Base-by-base conservation (phyloP, 1,139 yeast genomes). In the Meyerozyma sp. region DNA sequence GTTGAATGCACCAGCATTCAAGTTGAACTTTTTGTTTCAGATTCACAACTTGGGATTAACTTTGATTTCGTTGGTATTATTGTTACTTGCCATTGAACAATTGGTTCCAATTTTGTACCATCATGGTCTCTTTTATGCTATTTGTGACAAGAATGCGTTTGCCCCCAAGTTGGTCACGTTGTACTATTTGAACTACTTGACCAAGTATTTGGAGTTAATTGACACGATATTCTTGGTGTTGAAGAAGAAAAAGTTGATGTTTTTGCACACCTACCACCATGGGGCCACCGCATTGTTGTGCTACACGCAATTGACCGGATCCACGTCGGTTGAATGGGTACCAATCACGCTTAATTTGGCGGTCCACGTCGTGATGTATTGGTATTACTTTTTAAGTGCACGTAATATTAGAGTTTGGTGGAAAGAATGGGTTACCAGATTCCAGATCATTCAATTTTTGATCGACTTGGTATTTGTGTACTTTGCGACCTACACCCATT, bases 361-460 rank as follows among this genome's bases (percentile, higher is more conserved):
- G 46, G 98, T 93, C 41, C 98, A 93, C 62, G 96, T 93, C 42
- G 84, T 93, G 54, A 93, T 93, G 98, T 93, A 93, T 80, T 93
- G 91, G 87, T 93, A 93, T 79, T 93, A 93, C 76, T 91, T 90
- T 79, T 75, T 93, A 59, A 79, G 93, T 54, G 89, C 98, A 14
- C 80, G 96, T 65, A 96, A 96, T 48, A 87, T 91, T 62, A 83
- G 93, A 57, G 97, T 93, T 47, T 91, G 98, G 98, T 93, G 98
- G 98, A 93, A 93, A 71, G 96, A 91, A 71, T 93, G 97, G 97
- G 97, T 93, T 56, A 93, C 98, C 42, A 80, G 96, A 55, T 83
- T 88, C 77, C 98, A 93, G 74, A 93, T 93, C 68, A 79, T 87
- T 58, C 98, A 93, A 72, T 93, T 93, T 60, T 73, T 93, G 58